phyloP scores from a whole-genome alignment of 73 alveolate species.

The Uronychia setigera region DNA sequence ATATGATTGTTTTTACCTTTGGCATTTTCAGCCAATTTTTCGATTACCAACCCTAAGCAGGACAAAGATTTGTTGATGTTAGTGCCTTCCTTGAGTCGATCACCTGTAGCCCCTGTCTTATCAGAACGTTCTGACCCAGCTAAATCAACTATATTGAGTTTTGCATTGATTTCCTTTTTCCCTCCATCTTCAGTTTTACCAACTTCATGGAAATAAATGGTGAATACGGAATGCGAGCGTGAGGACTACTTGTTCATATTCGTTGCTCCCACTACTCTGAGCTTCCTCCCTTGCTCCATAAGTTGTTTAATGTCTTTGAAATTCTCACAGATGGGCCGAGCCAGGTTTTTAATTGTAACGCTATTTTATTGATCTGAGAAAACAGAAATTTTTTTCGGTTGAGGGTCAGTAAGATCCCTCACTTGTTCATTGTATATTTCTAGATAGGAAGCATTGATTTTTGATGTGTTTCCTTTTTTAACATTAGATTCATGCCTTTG shows the following conservation, averaged over 20 bases:
- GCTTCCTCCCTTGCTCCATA: conserved; percentile 87
- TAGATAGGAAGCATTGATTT: conserved; percentile 27
- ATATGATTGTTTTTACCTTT: conserved; percentile 47
- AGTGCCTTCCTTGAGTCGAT: conserved; percentile 95
- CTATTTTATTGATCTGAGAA: conserved; percentile 19
- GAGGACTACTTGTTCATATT: conserved; percentile 91
- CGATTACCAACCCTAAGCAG: conserved; percentile 69
- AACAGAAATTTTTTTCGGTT: conserved; percentile 5
- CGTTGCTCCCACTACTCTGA: conserved; percentile 91
- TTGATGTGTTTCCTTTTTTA: not conserved
- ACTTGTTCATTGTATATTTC: conserved; percentile 65
- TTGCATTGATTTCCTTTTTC: conserved; percentile 80
- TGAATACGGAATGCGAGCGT: conserved; percentile 93
- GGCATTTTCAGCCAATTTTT: conserved; percentile 43
- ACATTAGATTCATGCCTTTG: conserved; percentile 12
- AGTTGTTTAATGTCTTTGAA: conserved; percentile 47
- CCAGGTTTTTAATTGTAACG: conserved; percentile 13
- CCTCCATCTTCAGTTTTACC: conserved; percentile 68
- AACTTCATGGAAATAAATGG: conserved; percentile 78
- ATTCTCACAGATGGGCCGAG: not conserved
- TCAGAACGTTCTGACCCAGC: conserved; percentile 98
- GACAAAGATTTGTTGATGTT: conserved; percentile 83
- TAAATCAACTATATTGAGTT: conserved; percentile 95
- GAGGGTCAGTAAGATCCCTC: conserved; percentile 43
- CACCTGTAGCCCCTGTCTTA: conserved; percentile 95